These are phyloP conservation scores for Bauhinia variegata DNA, from an alignment of 306 rosid species.

Conservation along the genomic window DNA sequence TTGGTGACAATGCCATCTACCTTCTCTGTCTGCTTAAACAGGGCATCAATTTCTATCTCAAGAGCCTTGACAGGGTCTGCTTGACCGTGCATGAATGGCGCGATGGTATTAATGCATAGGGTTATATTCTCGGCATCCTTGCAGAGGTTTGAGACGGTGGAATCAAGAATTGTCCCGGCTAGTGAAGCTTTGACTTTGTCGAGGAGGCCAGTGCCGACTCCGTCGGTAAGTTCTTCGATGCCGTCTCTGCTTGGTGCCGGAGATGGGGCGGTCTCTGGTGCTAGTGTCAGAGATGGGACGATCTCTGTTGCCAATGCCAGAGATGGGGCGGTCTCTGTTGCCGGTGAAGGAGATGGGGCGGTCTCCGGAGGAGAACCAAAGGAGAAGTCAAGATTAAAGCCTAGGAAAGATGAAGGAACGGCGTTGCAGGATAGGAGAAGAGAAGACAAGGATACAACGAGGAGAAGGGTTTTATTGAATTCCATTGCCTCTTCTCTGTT, in stretches of 20 bases:
- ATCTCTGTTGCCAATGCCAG: no score
- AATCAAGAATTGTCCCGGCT: no score
- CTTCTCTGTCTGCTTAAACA: not conserved
- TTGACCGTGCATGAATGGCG: not conserved
- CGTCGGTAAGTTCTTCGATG: no score
- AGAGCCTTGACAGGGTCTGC: slow-evolving; percentile 31
- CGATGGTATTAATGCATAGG: slow-evolving; percentile 26
- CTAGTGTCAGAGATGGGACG: no score
- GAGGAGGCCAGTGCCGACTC: no score
- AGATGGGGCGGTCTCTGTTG: no score
- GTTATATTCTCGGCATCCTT: not conserved
- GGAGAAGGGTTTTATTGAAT: slow-evolving; percentile 23
- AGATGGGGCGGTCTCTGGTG: not conserved
- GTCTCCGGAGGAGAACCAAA: no score
- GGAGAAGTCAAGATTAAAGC: no score
- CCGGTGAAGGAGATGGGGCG: no score
- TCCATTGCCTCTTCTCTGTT: slow-evolving; percentile 34
- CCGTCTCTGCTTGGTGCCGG: not conserved
- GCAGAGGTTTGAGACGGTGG: slow-evolving; percentile 9
- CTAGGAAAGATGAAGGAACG: not conserved
- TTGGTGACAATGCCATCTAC: fast-evolving
- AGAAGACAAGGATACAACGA: slow-evolving; percentile 35
- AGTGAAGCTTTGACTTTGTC: no score
- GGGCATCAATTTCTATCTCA: slow-evolving; percentile 1
- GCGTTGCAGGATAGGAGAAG: slow-evolving; percentile 17